These are phyloP conservation scores for Vanrija humicola DNA, from an alignment of 1,284 basidiomycete genomes.

Conservation along the genomic window DNA sequence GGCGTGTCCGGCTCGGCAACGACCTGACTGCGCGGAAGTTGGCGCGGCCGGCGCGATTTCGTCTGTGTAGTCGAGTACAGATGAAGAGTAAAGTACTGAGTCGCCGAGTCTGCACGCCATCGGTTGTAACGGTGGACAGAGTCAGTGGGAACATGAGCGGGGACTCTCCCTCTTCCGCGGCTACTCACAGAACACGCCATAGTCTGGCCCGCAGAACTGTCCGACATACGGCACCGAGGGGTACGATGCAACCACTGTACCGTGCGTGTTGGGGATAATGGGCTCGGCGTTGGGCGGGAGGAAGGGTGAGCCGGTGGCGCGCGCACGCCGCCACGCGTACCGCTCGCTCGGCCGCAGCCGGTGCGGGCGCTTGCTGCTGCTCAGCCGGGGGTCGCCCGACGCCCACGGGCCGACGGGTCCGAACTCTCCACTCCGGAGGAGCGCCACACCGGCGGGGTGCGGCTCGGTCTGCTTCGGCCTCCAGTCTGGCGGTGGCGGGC, in stretches of 20 bases:
- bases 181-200: slow-evolving; percentile 32
- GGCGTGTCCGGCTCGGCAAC: neutral
- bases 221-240: slow-evolving; percentile 82
- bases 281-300: slow-evolving; percentile 51
- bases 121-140: slow-evolving; percentile 43
- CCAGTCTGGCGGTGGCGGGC: too few relatives aligned
- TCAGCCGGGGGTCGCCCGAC: slow-evolving; percentile 5
- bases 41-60: neutral
- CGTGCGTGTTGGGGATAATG: slow-evolving; percentile 77
- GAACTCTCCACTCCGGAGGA: slow-evolving; percentile 80
- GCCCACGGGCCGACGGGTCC: slow-evolving; percentile 58
- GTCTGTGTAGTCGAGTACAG: slow-evolving; percentile 66
- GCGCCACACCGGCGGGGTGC: slow-evolving; percentile 63
- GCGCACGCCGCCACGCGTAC: neutral
- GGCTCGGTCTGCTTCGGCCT: slow-evolving; percentile 56
- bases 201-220: slow-evolving; percentile 66
- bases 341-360: slow-evolving; percentile 4
- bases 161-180: slow-evolving; percentile 1
- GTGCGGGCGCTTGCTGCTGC: slow-evolving; percentile 2
- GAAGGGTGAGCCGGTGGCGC: neutral
- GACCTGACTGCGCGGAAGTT: neutral
- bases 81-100: slow-evolving; percentile 75
- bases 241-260: slow-evolving; percentile 80
- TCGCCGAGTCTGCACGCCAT: slow-evolving; percentile 46
- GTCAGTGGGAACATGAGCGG: slow-evolving; percentile 19